These are phyloP conservation scores for Albugo candida DNA, from an alignment of 352 stramenopile genomes.

Conservation along the genomic window DNA sequence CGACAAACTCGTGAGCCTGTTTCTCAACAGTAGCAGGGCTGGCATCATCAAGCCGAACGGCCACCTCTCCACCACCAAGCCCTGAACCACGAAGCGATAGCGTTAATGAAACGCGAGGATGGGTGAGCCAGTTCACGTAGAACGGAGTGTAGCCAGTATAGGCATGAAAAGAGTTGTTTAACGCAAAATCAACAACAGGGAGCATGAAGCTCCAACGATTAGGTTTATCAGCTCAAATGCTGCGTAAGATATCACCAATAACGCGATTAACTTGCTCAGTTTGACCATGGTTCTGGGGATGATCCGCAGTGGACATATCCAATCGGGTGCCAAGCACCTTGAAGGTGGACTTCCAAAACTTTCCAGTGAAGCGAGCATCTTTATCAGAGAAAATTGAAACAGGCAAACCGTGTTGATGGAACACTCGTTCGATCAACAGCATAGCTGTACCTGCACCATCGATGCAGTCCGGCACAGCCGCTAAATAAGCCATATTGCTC, in stretches of 20 bases:
- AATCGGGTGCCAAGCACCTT: neutral
- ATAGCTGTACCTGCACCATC: no score
- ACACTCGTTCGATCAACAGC: neutral
- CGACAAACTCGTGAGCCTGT: no score
- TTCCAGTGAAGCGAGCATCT: neutral
- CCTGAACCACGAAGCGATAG: no score
- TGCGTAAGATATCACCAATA: neutral
- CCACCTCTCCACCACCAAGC: no score
- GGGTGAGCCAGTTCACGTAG: neutral
- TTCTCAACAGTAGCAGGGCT: no score
- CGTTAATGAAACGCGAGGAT: neutral
- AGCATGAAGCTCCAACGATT: neutral
- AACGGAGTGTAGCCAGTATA: slow-evolving; percentile 1
- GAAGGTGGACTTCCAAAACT: neutral
- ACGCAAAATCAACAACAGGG: neutral
- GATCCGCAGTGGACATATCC: neutral
- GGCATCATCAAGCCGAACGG: no score
- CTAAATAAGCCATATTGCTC: slow-evolving; percentile 8
- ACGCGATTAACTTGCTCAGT: slow-evolving; percentile 1
- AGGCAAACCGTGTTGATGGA: slow-evolving; percentile 2
- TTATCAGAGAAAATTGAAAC: neutral
- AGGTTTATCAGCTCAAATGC: no score
- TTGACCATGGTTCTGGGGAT: neutral
- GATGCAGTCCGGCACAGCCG: neutral
- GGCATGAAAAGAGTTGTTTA: neutral